Percentiles rank a stretch among this genome's conserved stretches.
These are phyloP conservation scores for Fusarium citri DNA, from an alignment of 2,329 filamentous ascomycete species.

Conservation along the genomic window DNA sequence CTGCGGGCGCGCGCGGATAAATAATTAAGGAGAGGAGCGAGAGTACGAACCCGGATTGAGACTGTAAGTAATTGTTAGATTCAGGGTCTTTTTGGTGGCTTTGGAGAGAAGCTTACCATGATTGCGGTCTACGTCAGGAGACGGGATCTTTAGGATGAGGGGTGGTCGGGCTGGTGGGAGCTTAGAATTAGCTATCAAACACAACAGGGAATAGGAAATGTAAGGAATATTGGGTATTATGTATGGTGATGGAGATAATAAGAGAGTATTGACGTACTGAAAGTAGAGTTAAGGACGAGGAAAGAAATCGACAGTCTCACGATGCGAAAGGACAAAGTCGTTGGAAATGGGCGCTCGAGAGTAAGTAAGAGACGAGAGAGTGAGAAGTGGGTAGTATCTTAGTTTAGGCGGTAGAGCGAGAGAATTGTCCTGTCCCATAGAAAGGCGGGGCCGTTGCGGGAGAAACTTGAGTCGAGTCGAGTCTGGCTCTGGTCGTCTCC, in stretches of 20 bases:
- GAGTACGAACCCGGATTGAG: conserved; percentile 72
- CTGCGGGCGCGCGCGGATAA: conserved; percentile 23
- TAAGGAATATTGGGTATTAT: not conserved
- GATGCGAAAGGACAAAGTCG: conserved; percentile 42
- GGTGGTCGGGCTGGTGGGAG: conserved; percentile 43
- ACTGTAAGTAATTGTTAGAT: conserved; percentile 56
- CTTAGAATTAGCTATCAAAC: conserved; percentile 44
- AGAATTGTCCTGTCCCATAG: conserved; percentile 37
- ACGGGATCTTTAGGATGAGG: conserved; percentile 45
- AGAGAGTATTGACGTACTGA: conserved; percentile 30
- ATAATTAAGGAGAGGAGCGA: conserved; percentile 17
- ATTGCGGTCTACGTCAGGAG: conserved; percentile 51
- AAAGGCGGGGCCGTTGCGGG: conserved; percentile 47
- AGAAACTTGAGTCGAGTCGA: conserved; percentile 44
- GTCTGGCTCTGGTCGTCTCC: conserved; percentile 5
- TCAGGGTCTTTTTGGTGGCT: conserved; percentile 12
- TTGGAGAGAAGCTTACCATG: conserved; percentile 54
- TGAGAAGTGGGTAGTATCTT: conserved; percentile 34
- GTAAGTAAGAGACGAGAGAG: conserved; percentile 31
- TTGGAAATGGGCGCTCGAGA: conserved; percentile 35
- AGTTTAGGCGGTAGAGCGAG: conserved; percentile 40
- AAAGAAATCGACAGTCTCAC: conserved; percentile 34
- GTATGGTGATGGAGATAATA: not conserved
- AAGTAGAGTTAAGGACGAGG: conserved; percentile 21
- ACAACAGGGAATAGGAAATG: not conserved